phyloP scores from a whole-genome alignment of 176 grass and related monocot genomes.

The Rhipidocladum racemiflorum region DNA sequence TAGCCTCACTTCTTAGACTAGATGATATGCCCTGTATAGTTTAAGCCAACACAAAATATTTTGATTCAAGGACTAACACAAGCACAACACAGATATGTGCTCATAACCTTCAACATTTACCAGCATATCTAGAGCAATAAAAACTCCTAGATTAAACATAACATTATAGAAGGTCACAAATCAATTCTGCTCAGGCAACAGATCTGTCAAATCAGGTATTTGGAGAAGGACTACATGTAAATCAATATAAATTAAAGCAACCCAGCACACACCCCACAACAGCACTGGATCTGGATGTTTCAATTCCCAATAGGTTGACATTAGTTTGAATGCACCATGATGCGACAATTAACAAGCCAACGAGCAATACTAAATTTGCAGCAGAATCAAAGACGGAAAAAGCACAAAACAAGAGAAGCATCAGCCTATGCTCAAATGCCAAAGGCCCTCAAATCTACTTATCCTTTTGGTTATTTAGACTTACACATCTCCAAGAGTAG shows the following conservation, averaged over 20 bases:
- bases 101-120: neutral
- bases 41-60: constrained; percentile 5
- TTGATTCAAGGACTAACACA: neutral
- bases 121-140: neutral
- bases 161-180: neutral
- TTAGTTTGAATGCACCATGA: neutral
- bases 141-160: neutral
- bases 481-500: neutral
- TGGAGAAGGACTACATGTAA: neutral
- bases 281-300: neutral
- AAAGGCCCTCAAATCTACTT: neutral
- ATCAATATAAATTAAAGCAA: neutral
- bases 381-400: neutral
- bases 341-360: neutral
- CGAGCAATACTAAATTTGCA: neutral
- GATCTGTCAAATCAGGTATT: neutral
- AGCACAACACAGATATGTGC: constrained; percentile 5
- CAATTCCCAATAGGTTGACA: neutral
- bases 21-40: neutral
- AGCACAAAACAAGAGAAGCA: neutral
- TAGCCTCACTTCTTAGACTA: neutral
- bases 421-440: neutral
- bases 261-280: neutral
- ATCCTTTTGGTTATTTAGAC: neutral
- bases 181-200: neutral